Base-by-base conservation (phyloP, 2,329 filamentous ascomycete genomes). In the Penicillium sp. region DNA sequence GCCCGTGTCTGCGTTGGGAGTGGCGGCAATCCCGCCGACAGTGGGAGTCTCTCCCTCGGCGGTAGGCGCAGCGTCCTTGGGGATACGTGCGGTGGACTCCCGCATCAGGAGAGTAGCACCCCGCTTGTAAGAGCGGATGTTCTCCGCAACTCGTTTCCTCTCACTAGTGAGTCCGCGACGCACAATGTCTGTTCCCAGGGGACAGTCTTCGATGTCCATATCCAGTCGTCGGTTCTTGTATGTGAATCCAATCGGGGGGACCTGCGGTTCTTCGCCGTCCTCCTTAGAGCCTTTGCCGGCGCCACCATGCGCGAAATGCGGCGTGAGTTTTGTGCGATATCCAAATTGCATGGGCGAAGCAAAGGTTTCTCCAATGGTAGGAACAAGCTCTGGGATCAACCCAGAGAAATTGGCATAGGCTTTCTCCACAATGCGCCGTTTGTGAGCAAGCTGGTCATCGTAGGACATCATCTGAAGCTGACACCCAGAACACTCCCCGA, bases 381-480 rank as follows among this genome's bases (percentile, higher is more conserved):
- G 94, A 1, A 97, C 81, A 21, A 89, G 79, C 58, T 89, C 86
- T 0, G 89, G 84, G 0, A 89, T 82, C 7, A 99, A 81, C 60
- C 91, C 86, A 15, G 93, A 96, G 77, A 97, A 99, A 79, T 96
- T 93, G 61, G 81, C 83, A 79, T 90, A 99, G 8, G 94, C 94
- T 71, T 94, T 96, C 70, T 96, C 90, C 45, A 99, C 87, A 60
- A 97, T 89, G 58, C 84, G 83, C 71, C 84, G 87, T 80, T 99
- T 99, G 76, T 93, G 88, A 44, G 81, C 81, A 29, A 99, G 84
- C 74, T 99, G 94, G 67, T 92, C 89, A 31, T 83, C 77, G 74
- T 97, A 97, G 54, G 91, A 86, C 62, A 99, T 84, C 91, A 97
- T 97, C 79, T 99, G 94, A 75, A 97, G 93, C 77, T 99, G 94